Percentiles rank a stretch among this genome's conserved stretches.
Conservation (phyloP, 179 eudicot species). For the Gypsophila paniculata region DNA sequence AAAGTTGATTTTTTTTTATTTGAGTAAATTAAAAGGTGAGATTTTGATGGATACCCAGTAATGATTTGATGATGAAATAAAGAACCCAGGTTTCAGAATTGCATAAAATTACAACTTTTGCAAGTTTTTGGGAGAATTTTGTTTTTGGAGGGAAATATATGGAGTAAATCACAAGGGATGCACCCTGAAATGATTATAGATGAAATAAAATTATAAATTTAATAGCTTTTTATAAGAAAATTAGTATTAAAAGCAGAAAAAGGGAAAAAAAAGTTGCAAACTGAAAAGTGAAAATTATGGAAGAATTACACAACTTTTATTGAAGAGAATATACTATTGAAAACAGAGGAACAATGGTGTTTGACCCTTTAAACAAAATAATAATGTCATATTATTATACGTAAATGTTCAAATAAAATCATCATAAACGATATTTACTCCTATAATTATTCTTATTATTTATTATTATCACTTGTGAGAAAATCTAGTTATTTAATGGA, state of each 20-base stretch:
- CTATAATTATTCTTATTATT: no score
- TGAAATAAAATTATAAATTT: not conserved
- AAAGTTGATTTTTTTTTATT: no score
- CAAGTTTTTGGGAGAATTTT: not conserved
- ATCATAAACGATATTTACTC: no score
- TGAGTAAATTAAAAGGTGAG: no score
- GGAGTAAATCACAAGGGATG: not conserved
- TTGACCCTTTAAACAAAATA: no score
- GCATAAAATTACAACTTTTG: conserved; percentile 7
- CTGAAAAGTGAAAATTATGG: not conserved
- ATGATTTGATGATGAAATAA: conserved; percentile 12
- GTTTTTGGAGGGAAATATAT: not conserved
- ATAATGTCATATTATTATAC: no score
- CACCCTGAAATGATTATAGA: not conserved
- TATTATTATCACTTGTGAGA: not conserved
- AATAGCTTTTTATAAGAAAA: not conserved
- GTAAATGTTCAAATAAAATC: no score
- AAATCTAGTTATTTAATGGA: conserved; percentile 8
- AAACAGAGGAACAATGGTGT: no score
- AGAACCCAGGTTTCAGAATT: not conserved
- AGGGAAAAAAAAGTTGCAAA: no score
- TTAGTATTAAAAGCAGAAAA: not conserved
- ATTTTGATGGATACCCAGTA: no score
- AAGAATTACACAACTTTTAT: not conserved
- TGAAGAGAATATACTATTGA: not conserved